Evolutionary conservation across 2,329 filamentous ascomycete genomes (phyloP).

Genomic region (Peltaster fructicola): DNA sequence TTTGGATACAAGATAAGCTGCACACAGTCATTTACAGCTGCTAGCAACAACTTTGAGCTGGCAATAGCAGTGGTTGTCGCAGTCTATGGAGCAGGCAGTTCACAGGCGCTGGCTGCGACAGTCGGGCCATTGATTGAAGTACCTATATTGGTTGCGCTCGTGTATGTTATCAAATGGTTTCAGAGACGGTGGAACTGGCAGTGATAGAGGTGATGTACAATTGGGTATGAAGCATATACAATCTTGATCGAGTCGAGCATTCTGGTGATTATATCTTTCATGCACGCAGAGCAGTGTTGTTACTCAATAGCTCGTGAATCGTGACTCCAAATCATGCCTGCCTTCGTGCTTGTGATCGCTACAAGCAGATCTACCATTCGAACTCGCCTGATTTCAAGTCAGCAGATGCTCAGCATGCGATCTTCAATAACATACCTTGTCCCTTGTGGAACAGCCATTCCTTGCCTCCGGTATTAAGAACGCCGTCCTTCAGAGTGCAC

Average conservation of each 20-base stretch:
- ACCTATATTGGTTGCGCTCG: constrained; percentile 58
- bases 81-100: constrained; percentile 58
- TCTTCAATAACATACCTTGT: constrained; percentile 91
- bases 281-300: too few relatives aligned
- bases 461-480: constrained; percentile 80
- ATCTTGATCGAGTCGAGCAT: too few relatives aligned
- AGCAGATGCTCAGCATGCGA: too few relatives aligned
- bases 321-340: too few relatives aligned
- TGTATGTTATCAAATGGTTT: constrained; percentile 52
- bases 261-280: too few relatives aligned
- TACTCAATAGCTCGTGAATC: too few relatives aligned
- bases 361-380: too few relatives aligned
- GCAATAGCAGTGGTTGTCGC: constrained; percentile 78
- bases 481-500: constrained; percentile 93
- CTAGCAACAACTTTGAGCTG: constrained; percentile 86
- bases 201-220: constrained; percentile 5
- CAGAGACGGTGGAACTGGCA: constrained; percentile 39
- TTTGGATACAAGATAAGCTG: constrained; percentile 53
- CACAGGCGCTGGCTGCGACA: constrained; percentile 65
- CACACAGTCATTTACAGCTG: constrained; percentile 75
- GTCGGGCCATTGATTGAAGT: constrained; percentile 79
- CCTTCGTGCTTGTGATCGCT: too few relatives aligned
- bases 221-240: too few relatives aligned
- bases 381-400: too few relatives aligned
- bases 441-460: constrained; percentile 96